phyloP scores from a whole-genome alignment of 2,329 filamentous ascomycete genomes.

The Westerdykella sp. region DNA sequence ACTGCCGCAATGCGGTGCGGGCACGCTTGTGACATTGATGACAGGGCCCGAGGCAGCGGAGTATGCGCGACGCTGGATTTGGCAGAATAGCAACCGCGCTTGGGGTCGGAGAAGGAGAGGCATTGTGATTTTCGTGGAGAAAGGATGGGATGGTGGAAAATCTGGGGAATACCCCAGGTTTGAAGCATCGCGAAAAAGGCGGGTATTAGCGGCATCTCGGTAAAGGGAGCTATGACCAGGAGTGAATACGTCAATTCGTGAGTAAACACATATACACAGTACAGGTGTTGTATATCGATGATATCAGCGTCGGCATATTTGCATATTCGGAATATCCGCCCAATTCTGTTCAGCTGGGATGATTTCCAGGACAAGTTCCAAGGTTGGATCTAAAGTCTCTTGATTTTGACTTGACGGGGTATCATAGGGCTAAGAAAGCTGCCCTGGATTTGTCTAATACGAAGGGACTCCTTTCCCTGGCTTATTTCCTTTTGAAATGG shows the following conservation, averaged over 20 bases:
- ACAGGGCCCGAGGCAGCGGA: slow-evolving; percentile 46
- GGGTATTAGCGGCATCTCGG: neutral
- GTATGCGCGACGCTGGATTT: slow-evolving; percentile 31
- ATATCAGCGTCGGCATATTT: too few species aligned
- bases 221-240: too few species aligned
- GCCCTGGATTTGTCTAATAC: too few species aligned
- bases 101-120: slow-evolving; percentile 16
- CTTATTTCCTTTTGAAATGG: too few species aligned
- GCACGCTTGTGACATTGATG: slow-evolving; percentile 66
- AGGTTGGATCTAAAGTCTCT: neutral
- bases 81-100: slow-evolving; percentile 15
- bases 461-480: too few species aligned
- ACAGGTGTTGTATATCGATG: too few species aligned
- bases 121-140: slow-evolving; percentile 13
- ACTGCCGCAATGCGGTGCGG: slow-evolving; percentile 71
- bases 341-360: neutral
- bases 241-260: too few species aligned
- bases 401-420: too few species aligned
- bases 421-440: too few species aligned
- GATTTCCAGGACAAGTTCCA: neutral
- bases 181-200: neutral
- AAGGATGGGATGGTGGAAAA: neutral
- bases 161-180: neutral
- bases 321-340: too few species aligned
- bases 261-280: too few species aligned